phyloP scores from a whole-genome alignment of 2,329 filamentous ascomycete genomes.

The Escovopsis sp. region DNA sequence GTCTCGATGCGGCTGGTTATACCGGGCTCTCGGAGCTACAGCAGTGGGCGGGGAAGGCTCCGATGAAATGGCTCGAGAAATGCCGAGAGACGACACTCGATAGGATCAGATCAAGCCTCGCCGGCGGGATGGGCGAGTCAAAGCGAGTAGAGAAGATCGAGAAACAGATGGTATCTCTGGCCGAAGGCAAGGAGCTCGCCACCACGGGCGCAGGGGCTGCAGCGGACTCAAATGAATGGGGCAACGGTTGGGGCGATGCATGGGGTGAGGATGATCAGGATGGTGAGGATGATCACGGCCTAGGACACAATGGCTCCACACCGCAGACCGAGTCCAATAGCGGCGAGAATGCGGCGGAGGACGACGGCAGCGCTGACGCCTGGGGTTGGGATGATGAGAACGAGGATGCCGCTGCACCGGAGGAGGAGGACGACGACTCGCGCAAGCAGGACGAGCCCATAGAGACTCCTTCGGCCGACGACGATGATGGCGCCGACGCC shows the following conservation, averaged over 20 bases:
- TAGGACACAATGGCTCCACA: slow-evolving; percentile 13
- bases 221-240: slow-evolving; percentile 48
- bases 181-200: slow-evolving; percentile 49
- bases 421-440: slow-evolving; percentile 9
- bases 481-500: slow-evolving; percentile 45
- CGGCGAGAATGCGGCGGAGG: slow-evolving; percentile 7
- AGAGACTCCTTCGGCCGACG: slow-evolving; percentile 14
- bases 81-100: slow-evolving; percentile 69
- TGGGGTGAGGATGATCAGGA: slow-evolving; percentile 68
- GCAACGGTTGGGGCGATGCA: slow-evolving; percentile 58
- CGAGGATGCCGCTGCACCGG: slow-evolving; percentile 10
- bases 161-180: slow-evolving; percentile 58
- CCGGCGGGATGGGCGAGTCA: slow-evolving; percentile 47
- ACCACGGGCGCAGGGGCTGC: slow-evolving; percentile 33
- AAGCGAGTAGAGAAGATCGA: slow-evolving; percentile 71
- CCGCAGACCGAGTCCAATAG: slow-evolving; percentile 2
- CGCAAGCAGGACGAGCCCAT: slow-evolving; percentile 5
- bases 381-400: slow-evolving; percentile 73
- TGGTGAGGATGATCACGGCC: slow-evolving; percentile 50
- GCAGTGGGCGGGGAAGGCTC: slow-evolving; percentile 68
- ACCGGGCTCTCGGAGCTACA: slow-evolving; percentile 45
- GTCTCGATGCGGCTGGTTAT: slow-evolving; percentile 48
- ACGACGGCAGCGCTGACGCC: slow-evolving; percentile 43
- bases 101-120: slow-evolving; percentile 53
- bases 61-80: slow-evolving; percentile 72